A percentile compares a stretch with the other conserved stretches of the same genome.
These are phyloP conservation scores for Boletus subcaerulescens DNA, from an alignment of 768 basidiomycete genomes.

Conservation along the genomic window DNA sequence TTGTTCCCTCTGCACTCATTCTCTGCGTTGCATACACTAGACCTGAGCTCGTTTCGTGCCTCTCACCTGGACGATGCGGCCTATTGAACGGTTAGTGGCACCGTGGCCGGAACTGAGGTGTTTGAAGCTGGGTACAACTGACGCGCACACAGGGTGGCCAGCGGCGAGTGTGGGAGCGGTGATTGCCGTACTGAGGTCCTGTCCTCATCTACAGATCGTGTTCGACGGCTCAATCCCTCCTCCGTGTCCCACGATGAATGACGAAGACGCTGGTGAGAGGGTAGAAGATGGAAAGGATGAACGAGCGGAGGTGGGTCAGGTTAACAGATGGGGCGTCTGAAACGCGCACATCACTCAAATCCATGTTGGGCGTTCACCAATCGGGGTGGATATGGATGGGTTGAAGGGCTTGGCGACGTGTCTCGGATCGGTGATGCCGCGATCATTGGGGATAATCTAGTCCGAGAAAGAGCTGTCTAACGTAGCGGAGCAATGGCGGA, in stretches of 20 bases:
- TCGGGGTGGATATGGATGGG: background rate
- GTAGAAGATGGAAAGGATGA: background rate
- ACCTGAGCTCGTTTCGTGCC: conserved; percentile 13
- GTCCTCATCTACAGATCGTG: conserved; percentile 11
- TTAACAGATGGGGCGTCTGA: background rate
- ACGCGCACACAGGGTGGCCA: background rate
- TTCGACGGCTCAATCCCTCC: conserved; percentile 15
- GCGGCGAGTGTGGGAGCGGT: conserved; percentile 11
- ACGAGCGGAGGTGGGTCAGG: background rate
- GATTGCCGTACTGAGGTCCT: conserved; percentile 9
- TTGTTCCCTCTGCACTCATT: conserved; percentile 9
- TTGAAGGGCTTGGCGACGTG: conserved; percentile 3
- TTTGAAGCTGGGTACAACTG: conserved; percentile 7
- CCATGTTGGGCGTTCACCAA: conserved; percentile 13
- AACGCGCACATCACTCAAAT: conserved; percentile 10
- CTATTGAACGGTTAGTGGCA: conserved; percentile 3
- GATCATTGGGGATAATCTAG: conserved; percentile 1
- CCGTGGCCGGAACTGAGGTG: conserved; percentile 9
- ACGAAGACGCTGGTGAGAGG: background rate
- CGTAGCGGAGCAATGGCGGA: too few species aligned
- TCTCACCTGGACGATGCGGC: conserved; percentile 10
- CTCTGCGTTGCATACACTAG: background rate
- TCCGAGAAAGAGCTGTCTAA: too few species aligned
- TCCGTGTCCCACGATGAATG: background rate
- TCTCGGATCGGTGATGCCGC: conserved; percentile 11